A percentile compares a stretch with the other conserved stretches of the same genome.
phyloP scores from a whole-genome alignment of 371 early-diverging fungal genomes.

The Apophysomyces trapeziformis region DNA sequence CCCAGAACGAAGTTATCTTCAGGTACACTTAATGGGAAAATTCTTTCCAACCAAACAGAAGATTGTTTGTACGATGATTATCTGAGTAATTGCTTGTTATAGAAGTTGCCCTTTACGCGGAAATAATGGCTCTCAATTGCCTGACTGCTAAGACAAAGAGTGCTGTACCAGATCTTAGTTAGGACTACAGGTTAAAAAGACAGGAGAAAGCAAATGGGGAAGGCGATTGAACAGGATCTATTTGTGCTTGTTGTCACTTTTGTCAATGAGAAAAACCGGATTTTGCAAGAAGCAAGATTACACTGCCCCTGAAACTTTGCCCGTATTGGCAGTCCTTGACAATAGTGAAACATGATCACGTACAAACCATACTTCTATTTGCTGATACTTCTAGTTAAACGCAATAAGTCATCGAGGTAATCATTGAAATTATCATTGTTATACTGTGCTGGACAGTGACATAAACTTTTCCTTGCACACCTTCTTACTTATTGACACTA shows the following conservation, averaged over 20 bases:
- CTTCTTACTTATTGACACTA: background rate
- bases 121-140: no score
- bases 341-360: background rate
- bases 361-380: background rate
- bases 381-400: no score
- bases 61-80: no score
- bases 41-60: no score
- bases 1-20: no score
- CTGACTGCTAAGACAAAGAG: no score
- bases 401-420: no score
- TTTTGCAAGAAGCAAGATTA: slow-evolving; percentile 11
- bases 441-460: background rate
- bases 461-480: background rate
- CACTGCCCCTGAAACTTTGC: background rate
- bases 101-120: no score
- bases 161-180: no score
- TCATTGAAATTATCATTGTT: no score
- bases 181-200: background rate
- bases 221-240: slow-evolving; percentile 3
- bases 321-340: background rate
- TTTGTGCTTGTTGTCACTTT: background rate
- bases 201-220: slow-evolving; percentile 14
- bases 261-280: slow-evolving; percentile 8
- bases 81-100: no score
- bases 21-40: no score